Evolutionary conservation across 352 stramenopile genomes (phyloP).

Genomic region (Achlya hypogyna): DNA sequence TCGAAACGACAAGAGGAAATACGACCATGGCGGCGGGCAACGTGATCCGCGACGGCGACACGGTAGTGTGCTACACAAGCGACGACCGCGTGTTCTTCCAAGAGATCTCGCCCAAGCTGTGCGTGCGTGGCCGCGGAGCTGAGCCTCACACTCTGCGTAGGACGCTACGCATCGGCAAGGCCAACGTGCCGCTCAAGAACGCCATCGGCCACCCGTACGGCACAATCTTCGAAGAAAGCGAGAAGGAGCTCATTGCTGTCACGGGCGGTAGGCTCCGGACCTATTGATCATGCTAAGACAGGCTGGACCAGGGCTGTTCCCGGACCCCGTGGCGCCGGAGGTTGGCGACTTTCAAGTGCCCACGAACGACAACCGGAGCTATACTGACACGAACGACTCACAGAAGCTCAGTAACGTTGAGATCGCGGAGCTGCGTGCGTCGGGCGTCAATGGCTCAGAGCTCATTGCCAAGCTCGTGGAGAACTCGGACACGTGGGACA

Average conservation of each 20-base stretch:
- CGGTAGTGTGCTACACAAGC: conserved; percentile 79
- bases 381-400: conserved; percentile 78
- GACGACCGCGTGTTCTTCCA: conserved; percentile 83
- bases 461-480: conserved; percentile 91
- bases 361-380: conserved; percentile 68
- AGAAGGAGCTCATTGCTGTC: conserved; percentile 67
- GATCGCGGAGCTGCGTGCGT: conserved; percentile 58
- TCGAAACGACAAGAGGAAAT: not conserved
- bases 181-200: conserved; percentile 51
- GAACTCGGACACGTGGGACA: conserved; percentile 91
- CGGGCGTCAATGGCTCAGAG: conserved; percentile 59
- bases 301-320: conserved; percentile 38
- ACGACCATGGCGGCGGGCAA: conserved; percentile 39
- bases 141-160: not conserved
- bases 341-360: conserved; percentile 71
- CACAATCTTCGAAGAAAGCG: conserved; percentile 75
- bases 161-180: conserved; percentile 75
- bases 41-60: conserved; percentile 80
- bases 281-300: not conserved
- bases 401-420: conserved; percentile 64
- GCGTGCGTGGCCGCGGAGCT: not conserved
- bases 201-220: conserved; percentile 69
- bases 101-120: conserved; percentile 28
- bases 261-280: conserved; percentile 26
- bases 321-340: conserved; percentile 70